These are phyloP conservation scores for Blechomonas ayalai DNA, from an alignment of 208 protist genomes.

Conservation along the genomic window DNA sequence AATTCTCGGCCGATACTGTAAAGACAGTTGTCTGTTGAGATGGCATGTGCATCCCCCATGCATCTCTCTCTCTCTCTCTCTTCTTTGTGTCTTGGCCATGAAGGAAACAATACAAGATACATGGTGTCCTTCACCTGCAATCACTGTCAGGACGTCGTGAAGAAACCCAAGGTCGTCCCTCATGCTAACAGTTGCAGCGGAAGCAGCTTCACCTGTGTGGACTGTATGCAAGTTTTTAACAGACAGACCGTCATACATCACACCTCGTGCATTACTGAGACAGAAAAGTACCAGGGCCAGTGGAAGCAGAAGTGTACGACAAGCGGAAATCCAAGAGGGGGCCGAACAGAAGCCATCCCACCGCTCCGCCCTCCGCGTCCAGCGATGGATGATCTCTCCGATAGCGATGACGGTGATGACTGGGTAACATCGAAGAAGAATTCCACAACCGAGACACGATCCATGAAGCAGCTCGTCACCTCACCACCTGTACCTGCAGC, in stretches of 20 bases:
- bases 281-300: constrained; percentile 84
- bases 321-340: constrained; percentile 7
- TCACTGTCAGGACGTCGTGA: constrained; percentile 82
- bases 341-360: not conserved
- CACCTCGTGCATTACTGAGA: constrained; percentile 77
- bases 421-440: constrained; percentile 33
- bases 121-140: constrained; percentile 90
- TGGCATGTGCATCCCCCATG: too few relatives aligned
- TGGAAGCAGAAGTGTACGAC: constrained; percentile 38
- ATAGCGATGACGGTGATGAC: constrained; percentile 31
- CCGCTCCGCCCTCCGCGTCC: constrained; percentile 21
- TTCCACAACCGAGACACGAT: not conserved
- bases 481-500: not conserved
- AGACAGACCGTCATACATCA: constrained; percentile 63
- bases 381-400: constrained; percentile 33
- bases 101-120: not conserved
- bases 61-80: constrained; percentile 1
- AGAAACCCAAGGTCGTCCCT: constrained; percentile 79
- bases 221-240: constrained; percentile 86
- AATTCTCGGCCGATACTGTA: too few relatives aligned
- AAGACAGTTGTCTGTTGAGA: too few relatives aligned
- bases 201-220: constrained; percentile 74
- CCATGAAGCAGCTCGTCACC: too few relatives aligned
- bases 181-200: constrained; percentile 51
- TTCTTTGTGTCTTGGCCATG: constrained; percentile 6